Base-by-base conservation (phyloP, 2,329 filamentous ascomycete species). In the Beauveria pseudobassiana region DNA sequence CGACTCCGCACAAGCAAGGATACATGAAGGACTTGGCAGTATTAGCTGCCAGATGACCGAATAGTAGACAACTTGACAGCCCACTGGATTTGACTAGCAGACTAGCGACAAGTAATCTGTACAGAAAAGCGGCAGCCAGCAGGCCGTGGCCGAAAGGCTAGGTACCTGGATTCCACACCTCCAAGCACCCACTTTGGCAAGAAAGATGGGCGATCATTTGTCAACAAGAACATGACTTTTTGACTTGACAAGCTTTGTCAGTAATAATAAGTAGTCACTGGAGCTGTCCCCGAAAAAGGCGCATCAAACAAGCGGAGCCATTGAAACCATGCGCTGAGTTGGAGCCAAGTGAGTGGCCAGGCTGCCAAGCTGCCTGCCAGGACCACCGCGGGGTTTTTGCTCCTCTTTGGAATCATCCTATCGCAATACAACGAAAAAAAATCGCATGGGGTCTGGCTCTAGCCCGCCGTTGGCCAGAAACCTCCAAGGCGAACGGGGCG, bases 361-460 rank as follows among this genome's bases (percentile, higher is more conserved):
- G 22, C 22, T 24, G 22, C 22, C 22, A 24, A 24, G 22, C 22
- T 24, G 22, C 22, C 22, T 24, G 22, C 22, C 22, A 20, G 8
- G 6, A 16, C 18, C 26, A 28, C 9, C 28, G 46, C 56, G 56
- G 56, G 56, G 46, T 59, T 51, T 51, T 43, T 59, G 46, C 34
- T 51, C n/a, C 22, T 51, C 49, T 59, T 59, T 59, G 56, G 56
- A 59, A 59, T 59, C 56, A 45, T 40, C 10, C 46, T 43, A 28
- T 59, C 9, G 8, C 7, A n/a, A 9, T 12, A n/a, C n/a, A 46
- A 30, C 14, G 5, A 22, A 20, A 20, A 10, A 48, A n/a, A n/a
- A 16, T 30, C 24, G 38, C 56, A 59, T 59, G 56, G 48, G 56
- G 40, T 18, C 56, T 3, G 24, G n/a, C 24, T 51, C 22, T 30